Base-by-base conservation (phyloP, 352 stramenopile genomes). In the Globisporangium carolinianum region DNA sequence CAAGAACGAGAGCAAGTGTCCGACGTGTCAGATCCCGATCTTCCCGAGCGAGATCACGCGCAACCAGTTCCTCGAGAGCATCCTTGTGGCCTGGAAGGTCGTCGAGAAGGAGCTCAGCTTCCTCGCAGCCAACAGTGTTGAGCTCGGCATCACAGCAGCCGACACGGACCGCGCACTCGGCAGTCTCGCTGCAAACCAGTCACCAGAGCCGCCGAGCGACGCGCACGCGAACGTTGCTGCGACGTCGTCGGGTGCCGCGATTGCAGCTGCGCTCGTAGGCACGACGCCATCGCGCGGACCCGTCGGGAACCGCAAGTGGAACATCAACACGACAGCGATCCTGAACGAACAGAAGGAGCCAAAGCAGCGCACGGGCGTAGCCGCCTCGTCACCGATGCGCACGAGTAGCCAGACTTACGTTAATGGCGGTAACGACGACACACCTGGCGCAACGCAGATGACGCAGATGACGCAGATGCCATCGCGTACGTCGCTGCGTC, bases 41-140 rank as follows among this genome's bases (percentile, higher is more conserved):
- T 71, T 72, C 42, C 83, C 83, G 9, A 90, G 75, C 58, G 85
- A 94, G 47, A 76, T 93, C 55, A 91, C 76, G 42, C 77, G 83
- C 35, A 94, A 94, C 63, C 85, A 91, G 68, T 94, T 91, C 62
- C 67, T 94, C 8, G 73, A 93, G 69, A 91, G 81, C 61, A 86
- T 94, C 62, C 62, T 94, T 24, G 70, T 68, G 39, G 79, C 84
- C 18, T 94, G 85, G 85, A 85, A 86, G 35, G 48, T 53, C 32
- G 81, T 94, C n/a, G 85, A 94, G 62, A 59, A 54, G 37, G 76
- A 87, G 54, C 69, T 94, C 18, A 57, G 59, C 24, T 43, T 63
- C 46, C 49, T 91, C 4, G 59, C 72, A 32, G 62, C 85, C 38
- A 61, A 68, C 12, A 38, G 70, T 15, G 65, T 65, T n/a, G 68